phyloP scores from a whole-genome alignment of 441 rosid genomes.

The Biscutella laevigata region DNA sequence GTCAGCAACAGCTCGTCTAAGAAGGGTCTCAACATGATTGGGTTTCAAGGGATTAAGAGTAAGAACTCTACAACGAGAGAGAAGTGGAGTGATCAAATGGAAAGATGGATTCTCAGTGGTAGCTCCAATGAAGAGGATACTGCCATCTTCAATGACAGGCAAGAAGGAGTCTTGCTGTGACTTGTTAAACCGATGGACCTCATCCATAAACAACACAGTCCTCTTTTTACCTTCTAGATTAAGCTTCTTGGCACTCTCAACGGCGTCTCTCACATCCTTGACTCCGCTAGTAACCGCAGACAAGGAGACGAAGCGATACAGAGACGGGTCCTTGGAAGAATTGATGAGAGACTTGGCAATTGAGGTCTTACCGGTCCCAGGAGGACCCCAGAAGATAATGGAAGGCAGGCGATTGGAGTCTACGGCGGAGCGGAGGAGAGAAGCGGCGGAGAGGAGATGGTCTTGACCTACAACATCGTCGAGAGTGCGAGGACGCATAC shows the following conservation, averaged over 20 bases:
- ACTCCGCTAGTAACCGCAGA: conserved; percentile 73
- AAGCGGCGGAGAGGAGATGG: conserved; percentile 42
- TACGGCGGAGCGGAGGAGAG: conserved; percentile 54
- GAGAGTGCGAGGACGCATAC: conserved; percentile 65
- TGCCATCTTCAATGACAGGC: conserved; percentile 82
- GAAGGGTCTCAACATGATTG: conserved; percentile 36
- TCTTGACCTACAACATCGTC: conserved; percentile 68
- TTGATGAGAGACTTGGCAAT: conserved; percentile 53
- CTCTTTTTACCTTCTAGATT: conserved; percentile 34
- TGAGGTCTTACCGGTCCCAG: conserved; percentile 82
- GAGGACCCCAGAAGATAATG: conserved; percentile 72
- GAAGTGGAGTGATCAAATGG: conserved; percentile 65
- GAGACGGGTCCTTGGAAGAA: conserved; percentile 32
- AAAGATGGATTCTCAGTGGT: conserved; percentile 86
- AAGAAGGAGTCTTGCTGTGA: conserved; percentile 83
- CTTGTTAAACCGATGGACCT: conserved; percentile 76
- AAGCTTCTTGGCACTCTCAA: conserved; percentile 51
- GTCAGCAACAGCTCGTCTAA: conserved; percentile 35
- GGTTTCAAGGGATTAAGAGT: conserved; percentile 60
- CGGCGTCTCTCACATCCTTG: conserved; percentile 70
- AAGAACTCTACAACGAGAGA: conserved; percentile 66
- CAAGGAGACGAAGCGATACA: conserved; percentile 47
- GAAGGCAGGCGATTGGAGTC: conserved; percentile 55
- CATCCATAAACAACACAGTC: conserved; percentile 71
- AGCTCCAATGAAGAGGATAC: conserved; percentile 67